Base-by-base conservation (phyloP, 805 yeast species). In the Kodamaea laetipori region DNA sequence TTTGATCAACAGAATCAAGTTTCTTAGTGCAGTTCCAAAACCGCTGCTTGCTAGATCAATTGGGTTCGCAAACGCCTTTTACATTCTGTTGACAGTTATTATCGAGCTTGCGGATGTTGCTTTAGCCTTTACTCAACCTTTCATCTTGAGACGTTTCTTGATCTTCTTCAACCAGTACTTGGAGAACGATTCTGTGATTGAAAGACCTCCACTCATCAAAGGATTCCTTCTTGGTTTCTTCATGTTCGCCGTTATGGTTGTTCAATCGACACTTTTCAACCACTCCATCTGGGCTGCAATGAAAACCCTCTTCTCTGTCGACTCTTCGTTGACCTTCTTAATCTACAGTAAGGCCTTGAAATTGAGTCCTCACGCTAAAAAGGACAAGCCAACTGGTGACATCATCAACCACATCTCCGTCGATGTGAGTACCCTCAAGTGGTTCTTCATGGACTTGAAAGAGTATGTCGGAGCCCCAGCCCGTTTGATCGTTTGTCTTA, bases 341-440 rank as follows among this genome's bases (percentile, higher is more conserved):
- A 51, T 63, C 17, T 65, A 61, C 42, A 42, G 48, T 6, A 66
- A 66, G 39, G 62, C 66, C 2, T 47, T 65, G 46, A 51, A 25
- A 28, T 55, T 66, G 19, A 56, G 65, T 36, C 69, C 69, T 7
- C 61, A 63, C 36, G 56, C 63, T 17, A 57, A 67, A 37, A 62
- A 57, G 45, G 48, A 55, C 32, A 64, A 62, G 43, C 45, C 66
- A 5, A 60, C 64, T 2, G 69, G 70, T 44, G 70, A 66, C 40
- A 60, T 66, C 37, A 54, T 66, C 23, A 65, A 61, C 49, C 59
- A 64, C 42, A 46, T 65, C 37, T 54, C 70, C 10, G 61, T 62
- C 47, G 71, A 66, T 53, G 49, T 60, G 9, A 31, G 39, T 25
- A 41, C 50, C 7, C 38, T 63, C 24, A 41, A 49, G 17, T 39